A percentile compares a stretch with the other conserved stretches of the same genome.
Evolutionary conservation across 306 rosid genomes (phyloP).

Genomic region (Lupinus albus): DNA sequence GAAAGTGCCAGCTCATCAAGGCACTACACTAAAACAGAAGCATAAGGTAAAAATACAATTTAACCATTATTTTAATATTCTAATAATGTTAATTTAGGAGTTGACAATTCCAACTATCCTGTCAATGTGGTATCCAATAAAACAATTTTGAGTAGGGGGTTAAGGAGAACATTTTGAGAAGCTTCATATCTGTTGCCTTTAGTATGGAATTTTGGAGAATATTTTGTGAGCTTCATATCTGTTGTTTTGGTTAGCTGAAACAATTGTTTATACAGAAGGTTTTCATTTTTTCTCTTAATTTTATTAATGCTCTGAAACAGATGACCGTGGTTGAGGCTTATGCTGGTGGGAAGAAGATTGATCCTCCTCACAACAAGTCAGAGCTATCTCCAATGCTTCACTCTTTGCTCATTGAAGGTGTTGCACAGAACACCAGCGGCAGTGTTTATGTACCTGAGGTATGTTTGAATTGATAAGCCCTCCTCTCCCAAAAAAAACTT

Average conservation of each 20-base stretch:
- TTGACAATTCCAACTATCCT: constrained; percentile 13
- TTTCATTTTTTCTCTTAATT: not conserved
- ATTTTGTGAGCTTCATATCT: constrained; percentile 17
- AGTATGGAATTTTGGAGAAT: not conserved
- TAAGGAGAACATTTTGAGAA: constrained; percentile 9
- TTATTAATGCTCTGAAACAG: constrained; percentile 46
- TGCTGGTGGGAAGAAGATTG: constrained; percentile 67
- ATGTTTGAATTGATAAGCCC: constrained; percentile 31
- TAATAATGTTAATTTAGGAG: constrained; percentile 29
- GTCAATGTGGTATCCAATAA: constrained; percentile 12
- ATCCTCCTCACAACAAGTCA: constrained; percentile 55
- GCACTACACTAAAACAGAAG: no score
- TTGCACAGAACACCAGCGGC: constrained; percentile 82
- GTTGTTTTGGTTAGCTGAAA: constrained; percentile 13
- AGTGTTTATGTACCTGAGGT: constrained; percentile 80
- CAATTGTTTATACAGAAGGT: not conserved
- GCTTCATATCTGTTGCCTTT: constrained; percentile 9
- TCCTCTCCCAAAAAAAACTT: not conserved
- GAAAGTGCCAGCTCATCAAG: no score
- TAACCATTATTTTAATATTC: no score
- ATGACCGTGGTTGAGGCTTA: constrained; percentile 90
- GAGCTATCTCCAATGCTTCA: constrained; percentile 55
- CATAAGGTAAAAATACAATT: no score
- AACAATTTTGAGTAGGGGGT: not conserved
- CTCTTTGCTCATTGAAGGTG: constrained; percentile 72